Base-by-base conservation (phyloP, 2,329 filamentous ascomycete species). In the Nemania sp. region DNA sequence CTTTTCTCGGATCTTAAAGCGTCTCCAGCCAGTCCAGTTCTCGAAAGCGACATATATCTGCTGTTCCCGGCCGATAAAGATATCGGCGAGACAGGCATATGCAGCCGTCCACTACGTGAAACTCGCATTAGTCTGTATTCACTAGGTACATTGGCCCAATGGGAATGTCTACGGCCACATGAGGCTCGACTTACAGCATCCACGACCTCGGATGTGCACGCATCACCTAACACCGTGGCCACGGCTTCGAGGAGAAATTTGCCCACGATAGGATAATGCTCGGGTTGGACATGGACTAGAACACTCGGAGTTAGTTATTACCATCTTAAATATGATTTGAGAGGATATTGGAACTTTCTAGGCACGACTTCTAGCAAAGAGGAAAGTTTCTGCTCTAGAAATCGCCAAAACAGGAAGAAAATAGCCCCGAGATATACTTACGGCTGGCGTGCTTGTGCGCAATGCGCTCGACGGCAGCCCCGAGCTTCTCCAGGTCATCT, bases 381-480 rank as follows among this genome's bases (percentile, higher is more conserved):
- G n/a, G n/a, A n/a, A n/a, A n/a, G n/a, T n/a, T n/a, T n/a, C n/a
- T n/a, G n/a, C n/a, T n/a, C n/a, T n/a, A n/a, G n/a, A n/a, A n/a
- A n/a, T n/a, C n/a, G n/a, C n/a, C n/a, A n/a, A n/a, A n/a, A n/a
- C n/a, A n/a, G n/a, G n/a, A n/a, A n/a, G n/a, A n/a, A n/a, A n/a
- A n/a, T n/a, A n/a, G n/a, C n/a, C n/a, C n/a, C n/a, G n/a, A n/a
- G n/a, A n/a, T n/a, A n/a, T n/a, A n/a, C n/a, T n/a, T n/a, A n/a
- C n/a, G 84, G 1, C 88, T 91, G 26, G 86, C 90, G 76, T 94
- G 92, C 81, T 93, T 94, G 75, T 93, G 88, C 65, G 89, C 90
- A 71, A 95, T 93, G 74, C 90, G 87, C 78, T 93, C 89, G 15
- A 88, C 82, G 38, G 81, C 82, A 35, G 86, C 83, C 13, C 78